Conservation (phyloP, 1,284 basidiomycete genomes). For the Ustilago hordei region DNA sequence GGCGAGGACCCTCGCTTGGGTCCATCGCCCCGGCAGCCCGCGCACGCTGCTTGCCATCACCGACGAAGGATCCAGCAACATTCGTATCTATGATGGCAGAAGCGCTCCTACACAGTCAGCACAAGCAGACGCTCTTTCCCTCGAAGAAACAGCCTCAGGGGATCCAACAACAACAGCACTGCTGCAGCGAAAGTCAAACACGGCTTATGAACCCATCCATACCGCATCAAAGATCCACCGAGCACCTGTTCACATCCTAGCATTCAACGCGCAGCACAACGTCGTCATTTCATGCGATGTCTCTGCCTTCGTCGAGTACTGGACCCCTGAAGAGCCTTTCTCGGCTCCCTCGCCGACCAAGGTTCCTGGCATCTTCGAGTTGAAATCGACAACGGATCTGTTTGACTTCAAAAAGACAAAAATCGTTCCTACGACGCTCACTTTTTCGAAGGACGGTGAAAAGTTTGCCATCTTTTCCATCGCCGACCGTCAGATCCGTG, state of each 20-base stretch:
- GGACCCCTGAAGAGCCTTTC: slow-evolving; percentile 89
- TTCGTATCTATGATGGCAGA: slow-evolving; percentile 91
- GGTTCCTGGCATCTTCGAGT: slow-evolving; percentile 80
- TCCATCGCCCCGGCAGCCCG: slow-evolving; percentile 87
- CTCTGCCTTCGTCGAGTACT: slow-evolving; percentile 95
- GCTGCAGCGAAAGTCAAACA: background rate
- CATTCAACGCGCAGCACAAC: slow-evolving; percentile 87
- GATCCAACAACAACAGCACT: background rate
- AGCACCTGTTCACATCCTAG: slow-evolving; percentile 38
- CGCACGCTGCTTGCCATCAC: slow-evolving; percentile 89
- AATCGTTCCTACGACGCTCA: slow-evolving; percentile 88
- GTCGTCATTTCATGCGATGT: slow-evolving; percentile 94
- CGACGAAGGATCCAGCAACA: slow-evolving; percentile 79
- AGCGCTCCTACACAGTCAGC: background rate
- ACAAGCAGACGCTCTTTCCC: background rate
- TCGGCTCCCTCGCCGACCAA: slow-evolving; percentile 72
- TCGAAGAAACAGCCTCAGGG: background rate
- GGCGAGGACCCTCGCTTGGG: slow-evolving; percentile 74
- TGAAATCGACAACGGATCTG: slow-evolving; percentile 90
- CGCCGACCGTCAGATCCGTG: slow-evolving; percentile 89
- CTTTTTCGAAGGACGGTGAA: slow-evolving; percentile 86
- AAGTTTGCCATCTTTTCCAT: slow-evolving; percentile 93
- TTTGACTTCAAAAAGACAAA: slow-evolving; percentile 99
- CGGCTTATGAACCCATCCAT: slow-evolving; percentile 28
- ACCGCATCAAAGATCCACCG: slow-evolving; percentile 39